Base-by-base conservation (phyloP, 108 stramenopile genomes). In the Thalassiosira profunda region DNA sequence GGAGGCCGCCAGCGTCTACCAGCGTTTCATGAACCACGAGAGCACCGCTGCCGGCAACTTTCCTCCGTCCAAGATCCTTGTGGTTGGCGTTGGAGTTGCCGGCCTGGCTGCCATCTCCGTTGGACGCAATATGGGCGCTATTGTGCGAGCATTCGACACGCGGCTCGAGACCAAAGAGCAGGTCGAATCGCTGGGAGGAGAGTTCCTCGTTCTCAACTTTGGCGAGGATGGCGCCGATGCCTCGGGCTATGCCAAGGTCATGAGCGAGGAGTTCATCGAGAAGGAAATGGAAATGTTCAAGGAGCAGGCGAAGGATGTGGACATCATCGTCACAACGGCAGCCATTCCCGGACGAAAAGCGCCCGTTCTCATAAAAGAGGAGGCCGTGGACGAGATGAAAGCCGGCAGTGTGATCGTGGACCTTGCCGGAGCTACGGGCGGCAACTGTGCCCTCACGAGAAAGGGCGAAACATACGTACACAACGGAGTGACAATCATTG, bases 81-180 rank as follows among this genome's bases (percentile, higher is more conserved):
- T 97, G 21, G 74, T 95, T 26, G 96, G 96, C 5, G 94, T 86
- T 18, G 96, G 96, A 21, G 96, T 97, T 8, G 96, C 96, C 8
- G 96, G 96, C 2, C 67, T 97, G 7, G 90, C 94, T 21, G 92
- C 96, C 20, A 89, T 97, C 57, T 85, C 87, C 48, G 75, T 90
- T 17, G 96, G 91, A 4, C 85, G 89, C 48, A 89, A 90, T 44
- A 88, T 95, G 86, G 96, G 96, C 9, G 96, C 96, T 8, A 77
- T 95, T 24, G 96, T 97, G 21, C 55, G 76, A 38, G 93, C 90
- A 0, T 97, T 94, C 52, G 96, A 97, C 63, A 93, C 93, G 20
- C 83, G 96, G 12, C 63, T 93, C 12, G 94, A 85, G 30, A 92
- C 85, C 44, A 84, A 86, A 58, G 96, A 97, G 63, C 96, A 97